Base-by-base conservation (phyloP, 352 stramenopile genomes). In the Phytophthora pluvialis region DNA sequence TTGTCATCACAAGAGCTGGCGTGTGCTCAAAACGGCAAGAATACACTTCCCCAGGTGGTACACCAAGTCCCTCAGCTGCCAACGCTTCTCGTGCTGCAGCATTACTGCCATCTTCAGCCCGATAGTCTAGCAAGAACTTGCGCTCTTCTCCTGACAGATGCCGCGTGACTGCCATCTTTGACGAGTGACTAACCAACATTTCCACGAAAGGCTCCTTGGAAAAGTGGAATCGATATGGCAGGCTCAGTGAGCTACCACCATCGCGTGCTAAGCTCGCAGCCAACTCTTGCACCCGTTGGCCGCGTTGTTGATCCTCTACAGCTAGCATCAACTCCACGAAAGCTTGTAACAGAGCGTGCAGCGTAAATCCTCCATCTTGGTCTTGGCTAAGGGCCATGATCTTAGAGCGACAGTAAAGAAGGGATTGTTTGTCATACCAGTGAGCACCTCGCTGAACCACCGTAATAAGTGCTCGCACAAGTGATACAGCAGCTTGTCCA, bases 1-100 rank as follows among this genome's bases (percentile, higher is more conserved):
- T 79, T 8, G 77, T 85, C 67, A 93, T 88, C 28, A 91, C 61
- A 2, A 95, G 63, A 60, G 80, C 76, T 9, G 86, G 83, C 0
- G 82, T 93, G 60, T 94, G 72, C 28, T 94, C 88, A 69, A 95
- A 96, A 2, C 88, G 84, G 29, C 85, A 91, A n/a, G 88, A 95
- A 44, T 77, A 83, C 25, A 75, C 56, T 15, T 78, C 66, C 5
- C 59, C 70, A 11, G 62, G 45, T 25, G 55, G 61, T 10, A 35
- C 29, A 11, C 45, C 66, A 25, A 72, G 65, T 35, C 55, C 66
- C 21, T 70, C 66, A 29, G 46, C 50, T 48, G 64, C 47, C 18
- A 72, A n/a, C 5, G 46, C 47, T 10, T 77, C 59, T 29, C 60
- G 44, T 12, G 63, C 29, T 26, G 35, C 49, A 35, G 49, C 35